Base-by-base conservation (phyloP, 371 early-diverging fungal genomes). In the Mortierella sp. region DNA sequence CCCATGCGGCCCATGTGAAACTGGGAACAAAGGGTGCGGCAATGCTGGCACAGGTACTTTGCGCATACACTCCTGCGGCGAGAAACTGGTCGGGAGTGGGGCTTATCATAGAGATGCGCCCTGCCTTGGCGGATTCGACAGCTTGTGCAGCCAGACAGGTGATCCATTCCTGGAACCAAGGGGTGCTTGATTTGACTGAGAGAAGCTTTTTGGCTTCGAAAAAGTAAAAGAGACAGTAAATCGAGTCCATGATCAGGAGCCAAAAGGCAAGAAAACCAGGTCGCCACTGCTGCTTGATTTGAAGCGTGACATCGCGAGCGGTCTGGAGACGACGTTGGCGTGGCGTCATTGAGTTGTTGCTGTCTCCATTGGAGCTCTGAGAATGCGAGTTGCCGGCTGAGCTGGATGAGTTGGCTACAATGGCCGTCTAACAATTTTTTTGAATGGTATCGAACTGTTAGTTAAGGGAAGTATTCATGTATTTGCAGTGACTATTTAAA, bases 271-370 rank as follows among this genome's bases (percentile, higher is more conserved):
- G 69, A 4, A 79, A 46, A 37, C 86, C 86, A 4, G 86, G 75
- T 13, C 86, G 81, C 82, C 86, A 86, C 44, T 86, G 86, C 28
- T 86, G 79, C 59, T 81, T 81, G 19, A 86, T 64, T 5, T 79
- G 37, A 0, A 28, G 77, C 0, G 86, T 79, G 13, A 86, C 76
- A 2, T 77, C 79, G n/a, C 86, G 81, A 1, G 82, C 82, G 3
- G 76, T 79, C 31, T 74, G 79, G 28, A 79, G 74, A 8, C 86
- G 81, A n/a, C 74, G 81, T 54, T 73, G 76, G 6, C 71, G 74
- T 0, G n/a, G 72, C 19, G 82, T 59, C 61, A 67, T 46, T 34
- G 54, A 74, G 44, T 26, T 13, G 57, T 31, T 69, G 13, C 57
- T 34, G 28, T 28, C 28, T 19, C 61, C 61, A 6, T 59, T 77